Evolutionary conservation across 257 asterid species (phyloP).

Genomic region (Dorcoceras hygrometricum): DNA sequence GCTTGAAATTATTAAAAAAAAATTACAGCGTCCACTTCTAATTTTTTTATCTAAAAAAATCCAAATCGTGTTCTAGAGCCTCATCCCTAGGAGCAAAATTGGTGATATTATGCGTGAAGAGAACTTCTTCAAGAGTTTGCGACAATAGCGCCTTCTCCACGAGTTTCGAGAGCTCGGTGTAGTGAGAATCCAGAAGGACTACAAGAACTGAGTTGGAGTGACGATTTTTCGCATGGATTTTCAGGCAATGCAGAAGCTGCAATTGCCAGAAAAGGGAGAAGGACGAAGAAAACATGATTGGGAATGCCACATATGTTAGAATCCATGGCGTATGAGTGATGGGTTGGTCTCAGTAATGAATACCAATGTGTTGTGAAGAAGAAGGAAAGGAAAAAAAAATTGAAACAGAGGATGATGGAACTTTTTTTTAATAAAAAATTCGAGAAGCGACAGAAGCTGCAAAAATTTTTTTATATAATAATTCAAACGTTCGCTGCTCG

Average conservation of each 20-base stretch:
- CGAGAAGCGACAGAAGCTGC: too few species aligned
- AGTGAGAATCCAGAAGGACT: constrained; percentile 84
- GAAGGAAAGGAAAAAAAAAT: too few species aligned
- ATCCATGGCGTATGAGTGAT: constrained; percentile 60
- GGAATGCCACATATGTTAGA: constrained; percentile 76
- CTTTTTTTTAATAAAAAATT: too few species aligned
- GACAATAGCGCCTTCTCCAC: constrained; percentile 83
- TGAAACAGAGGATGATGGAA: too few species aligned
- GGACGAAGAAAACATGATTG: constrained; percentile 21
- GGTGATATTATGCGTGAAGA: constrained; percentile 71
- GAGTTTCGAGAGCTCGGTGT: constrained; percentile 86
- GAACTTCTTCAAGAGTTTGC: constrained; percentile 79
- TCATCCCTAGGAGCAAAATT: constrained; percentile 85
- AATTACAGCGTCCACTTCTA: too few species aligned
- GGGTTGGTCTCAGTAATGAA: constrained; percentile 28
- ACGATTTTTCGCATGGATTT: constrained; percentile 24
- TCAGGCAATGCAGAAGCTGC: constrained; percentile 56
- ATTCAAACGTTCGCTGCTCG: too few species aligned
- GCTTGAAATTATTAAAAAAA: too few species aligned
- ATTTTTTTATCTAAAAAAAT: too few species aligned
- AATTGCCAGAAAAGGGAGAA: constrained; percentile 29
- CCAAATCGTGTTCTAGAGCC: constrained; percentile 78
- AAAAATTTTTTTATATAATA: too few species aligned
- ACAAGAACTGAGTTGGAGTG: constrained; percentile 82
- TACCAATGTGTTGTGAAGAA: neutral